Conservation (phyloP, 2,329 filamentous ascomycete species). For the Lachnellula willkommii region DNA sequence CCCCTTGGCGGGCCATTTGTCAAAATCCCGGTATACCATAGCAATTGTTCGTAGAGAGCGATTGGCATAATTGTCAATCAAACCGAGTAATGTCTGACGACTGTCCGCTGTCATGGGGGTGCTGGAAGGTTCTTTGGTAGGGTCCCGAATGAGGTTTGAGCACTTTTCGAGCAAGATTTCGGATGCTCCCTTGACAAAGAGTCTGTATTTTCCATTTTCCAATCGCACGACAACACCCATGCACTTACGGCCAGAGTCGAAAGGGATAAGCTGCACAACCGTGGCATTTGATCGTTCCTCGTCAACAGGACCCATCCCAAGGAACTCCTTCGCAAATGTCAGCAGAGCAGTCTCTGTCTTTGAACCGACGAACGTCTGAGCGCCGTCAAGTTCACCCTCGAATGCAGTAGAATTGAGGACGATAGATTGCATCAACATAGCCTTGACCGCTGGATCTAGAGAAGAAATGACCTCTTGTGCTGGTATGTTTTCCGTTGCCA, state of each 20-base stretch:
- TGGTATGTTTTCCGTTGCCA: slow-evolving; percentile 23
- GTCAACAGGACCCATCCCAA: slow-evolving; percentile 57
- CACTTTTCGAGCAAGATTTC: slow-evolving; percentile 44
- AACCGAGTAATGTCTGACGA: slow-evolving; percentile 45
- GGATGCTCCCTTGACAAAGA: slow-evolving; percentile 50
- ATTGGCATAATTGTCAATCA: slow-evolving; percentile 58
- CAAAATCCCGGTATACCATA: slow-evolving; percentile 67
- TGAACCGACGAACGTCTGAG: slow-evolving; percentile 61
- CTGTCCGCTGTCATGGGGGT: slow-evolving; percentile 51
- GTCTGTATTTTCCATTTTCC: slow-evolving; percentile 36
- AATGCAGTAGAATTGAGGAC: slow-evolving; percentile 66
- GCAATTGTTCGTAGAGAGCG: slow-evolving; percentile 71
- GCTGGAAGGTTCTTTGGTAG: slow-evolving; percentile 51
- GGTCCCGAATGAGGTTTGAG: slow-evolving; percentile 49
- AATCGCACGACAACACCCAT: slow-evolving; percentile 61
- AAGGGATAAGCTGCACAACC: slow-evolving; percentile 46
- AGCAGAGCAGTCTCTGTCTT: slow-evolving; percentile 74
- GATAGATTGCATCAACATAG: slow-evolving; percentile 57
- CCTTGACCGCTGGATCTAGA: slow-evolving; percentile 23
- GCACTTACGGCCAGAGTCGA: slow-evolving; percentile 51
- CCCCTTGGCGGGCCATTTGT: slow-evolving; percentile 58
- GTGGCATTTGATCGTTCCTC: slow-evolving; percentile 58
- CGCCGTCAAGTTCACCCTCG: slow-evolving; percentile 57
- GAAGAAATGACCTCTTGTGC: slow-evolving; percentile 28
- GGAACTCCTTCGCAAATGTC: slow-evolving; percentile 59